Evolutionary conservation across 371 early-diverging fungal species (phyloP).

Genomic region (Cokeromyces recurvatus): DNA sequence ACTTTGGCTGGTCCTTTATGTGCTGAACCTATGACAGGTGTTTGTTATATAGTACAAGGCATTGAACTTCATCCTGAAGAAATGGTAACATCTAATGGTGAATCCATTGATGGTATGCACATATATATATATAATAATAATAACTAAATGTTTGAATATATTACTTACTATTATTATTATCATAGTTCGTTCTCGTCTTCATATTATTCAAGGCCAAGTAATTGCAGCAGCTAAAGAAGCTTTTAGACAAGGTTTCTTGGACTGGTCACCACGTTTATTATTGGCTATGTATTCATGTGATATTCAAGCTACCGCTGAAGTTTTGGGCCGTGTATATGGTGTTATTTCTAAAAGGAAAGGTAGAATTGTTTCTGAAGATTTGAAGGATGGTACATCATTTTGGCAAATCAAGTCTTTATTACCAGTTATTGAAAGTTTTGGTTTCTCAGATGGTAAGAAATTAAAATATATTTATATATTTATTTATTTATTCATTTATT

Average conservation of each 20-base stretch:
- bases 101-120: slow-evolving; percentile 19
- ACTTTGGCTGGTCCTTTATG: slow-evolving; percentile 90
- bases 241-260: slow-evolving; percentile 77
- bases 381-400: slow-evolving; percentile 94
- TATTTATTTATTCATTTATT: neutral
- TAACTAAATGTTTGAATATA: too few species aligned
- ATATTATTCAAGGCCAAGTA: slow-evolving; percentile 75
- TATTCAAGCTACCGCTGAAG: slow-evolving; percentile 91
- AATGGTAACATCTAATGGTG: slow-evolving; percentile 18
- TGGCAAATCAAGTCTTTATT: slow-evolving; percentile 87
- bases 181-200: slow-evolving; percentile 49
- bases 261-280: slow-evolving; percentile 91
- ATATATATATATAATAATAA: too few species aligned
- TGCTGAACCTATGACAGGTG: slow-evolving; percentile 89
- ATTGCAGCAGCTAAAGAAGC: slow-evolving; percentile 86
- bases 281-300: slow-evolving; percentile 96
- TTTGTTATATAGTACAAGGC: slow-evolving; percentile 80
- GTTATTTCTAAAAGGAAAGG: slow-evolving; percentile 88
- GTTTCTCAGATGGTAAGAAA: slow-evolving; percentile 93
- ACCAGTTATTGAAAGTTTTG: slow-evolving; percentile 99
- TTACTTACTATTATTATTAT: neutral
- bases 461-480: neutral
- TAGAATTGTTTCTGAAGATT: slow-evolving; percentile 85
- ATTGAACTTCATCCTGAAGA: slow-evolving; percentile 48
- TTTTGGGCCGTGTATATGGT: slow-evolving; percentile 93